Evolutionary conservation across 768 basidiomycete species (phyloP).

Genomic region (Boletus tomentosulus): DNA sequence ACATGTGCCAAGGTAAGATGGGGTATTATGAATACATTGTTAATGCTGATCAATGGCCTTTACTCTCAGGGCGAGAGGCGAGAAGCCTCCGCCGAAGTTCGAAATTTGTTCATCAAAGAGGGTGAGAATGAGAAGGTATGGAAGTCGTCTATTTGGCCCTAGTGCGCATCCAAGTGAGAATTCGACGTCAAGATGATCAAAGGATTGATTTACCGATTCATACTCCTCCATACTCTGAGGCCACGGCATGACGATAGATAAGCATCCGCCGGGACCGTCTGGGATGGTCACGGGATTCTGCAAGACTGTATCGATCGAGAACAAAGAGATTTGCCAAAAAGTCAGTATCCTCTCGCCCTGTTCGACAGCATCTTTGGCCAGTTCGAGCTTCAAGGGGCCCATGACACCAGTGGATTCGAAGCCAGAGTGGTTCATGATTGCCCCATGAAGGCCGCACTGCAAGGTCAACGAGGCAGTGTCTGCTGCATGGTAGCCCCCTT

Average conservation of each 20-base stretch:
- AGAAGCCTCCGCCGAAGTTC: slow-evolving; percentile 49
- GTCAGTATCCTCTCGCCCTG: slow-evolving; percentile 69
- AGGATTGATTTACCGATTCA: slow-evolving; percentile 50
- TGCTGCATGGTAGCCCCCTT: slow-evolving; percentile 74
- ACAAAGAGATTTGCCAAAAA: slow-evolving; percentile 84
- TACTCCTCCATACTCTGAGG: slow-evolving; percentile 72
- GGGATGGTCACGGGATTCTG: slow-evolving; percentile 64
- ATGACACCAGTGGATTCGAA: slow-evolving; percentile 35
- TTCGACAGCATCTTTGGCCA: slow-evolving; percentile 53
- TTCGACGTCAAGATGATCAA: slow-evolving; percentile 2
- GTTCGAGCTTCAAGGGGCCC: slow-evolving; percentile 46
- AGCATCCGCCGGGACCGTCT: slow-evolving; percentile 53
- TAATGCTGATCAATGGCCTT: too few relatives aligned
- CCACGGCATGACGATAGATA: slow-evolving; percentile 71
- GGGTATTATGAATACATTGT: too few relatives aligned
- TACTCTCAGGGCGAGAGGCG: slow-evolving; percentile 58
- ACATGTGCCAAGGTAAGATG: too few relatives aligned
- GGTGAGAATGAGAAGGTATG: slow-evolving; percentile 54
- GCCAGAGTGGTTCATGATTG: slow-evolving; percentile 31
- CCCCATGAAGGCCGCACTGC: slow-evolving; percentile 65
- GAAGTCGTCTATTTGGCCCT: slow-evolving; percentile 57
- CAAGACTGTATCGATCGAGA: slow-evolving; percentile 67
- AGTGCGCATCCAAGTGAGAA: slow-evolving; percentile 14
- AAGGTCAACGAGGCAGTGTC: slow-evolving; percentile 70
- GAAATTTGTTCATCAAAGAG: slow-evolving; percentile 61